A percentile compares a stretch with the other conserved stretches of the same genome.
Evolutionary conservation across 2,329 filamentous ascomycete species (phyloP).

Genomic region (Talaromyces atroroseus): DNA sequence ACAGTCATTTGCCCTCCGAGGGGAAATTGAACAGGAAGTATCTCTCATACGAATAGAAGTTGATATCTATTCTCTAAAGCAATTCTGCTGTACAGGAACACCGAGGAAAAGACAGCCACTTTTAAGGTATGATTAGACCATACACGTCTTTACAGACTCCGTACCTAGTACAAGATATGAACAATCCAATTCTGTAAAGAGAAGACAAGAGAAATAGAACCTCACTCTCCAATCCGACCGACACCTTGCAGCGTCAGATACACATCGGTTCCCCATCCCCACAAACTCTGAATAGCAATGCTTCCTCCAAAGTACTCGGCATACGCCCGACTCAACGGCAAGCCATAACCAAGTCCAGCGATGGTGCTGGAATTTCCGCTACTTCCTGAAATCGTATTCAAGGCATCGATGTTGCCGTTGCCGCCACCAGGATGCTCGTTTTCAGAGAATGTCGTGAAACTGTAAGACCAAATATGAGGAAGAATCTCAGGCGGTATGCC

Average conservation of each 20-base stretch:
- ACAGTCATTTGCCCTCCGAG: too few species aligned
- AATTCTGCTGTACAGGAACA: not conserved
- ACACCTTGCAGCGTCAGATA: constrained; percentile 59
- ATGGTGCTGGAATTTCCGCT: constrained; percentile 75
- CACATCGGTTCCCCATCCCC: constrained; percentile 79
- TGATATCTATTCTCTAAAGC: not conserved
- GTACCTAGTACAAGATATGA: not conserved
- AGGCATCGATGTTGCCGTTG: constrained; percentile 57
- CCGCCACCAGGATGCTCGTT: constrained; percentile 47
- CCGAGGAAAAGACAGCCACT: too few species aligned
- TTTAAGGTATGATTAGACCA: too few species aligned
- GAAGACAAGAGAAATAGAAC: not conserved
- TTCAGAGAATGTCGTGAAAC: constrained; percentile 89
- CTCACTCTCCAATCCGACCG: constrained; percentile 42
- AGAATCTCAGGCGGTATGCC: constrained; percentile 82
- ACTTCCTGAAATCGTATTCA: constrained; percentile 69
- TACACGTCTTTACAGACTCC: too few species aligned
- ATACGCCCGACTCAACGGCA: constrained; percentile 86
- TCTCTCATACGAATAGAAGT: too few species aligned
- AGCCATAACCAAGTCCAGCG: constrained; percentile 84
- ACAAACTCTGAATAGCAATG: constrained; percentile 89
- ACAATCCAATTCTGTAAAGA: not conserved
- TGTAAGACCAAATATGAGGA: constrained; percentile 91
- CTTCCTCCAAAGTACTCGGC: constrained; percentile 97
- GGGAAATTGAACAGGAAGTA: too few species aligned